Evolutionary conservation across 1,284 basidiomycete genomes (phyloP).

Genomic region (Ceratobasidium papillatum): DNA sequence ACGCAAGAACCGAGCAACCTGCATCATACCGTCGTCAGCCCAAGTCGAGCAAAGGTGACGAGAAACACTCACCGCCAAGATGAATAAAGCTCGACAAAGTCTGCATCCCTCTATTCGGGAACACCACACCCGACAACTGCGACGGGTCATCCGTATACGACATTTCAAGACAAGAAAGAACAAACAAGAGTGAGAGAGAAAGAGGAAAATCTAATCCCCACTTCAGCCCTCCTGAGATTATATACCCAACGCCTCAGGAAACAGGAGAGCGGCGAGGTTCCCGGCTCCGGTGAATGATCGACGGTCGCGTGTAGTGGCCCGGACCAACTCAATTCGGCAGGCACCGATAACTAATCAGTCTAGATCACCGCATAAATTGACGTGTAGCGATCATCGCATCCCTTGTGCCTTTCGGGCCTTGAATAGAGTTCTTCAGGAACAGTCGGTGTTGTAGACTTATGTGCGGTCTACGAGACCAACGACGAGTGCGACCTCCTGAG

Average conservation of each 20-base stretch:
- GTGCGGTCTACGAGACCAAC: neutral
- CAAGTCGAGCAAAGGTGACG: neutral
- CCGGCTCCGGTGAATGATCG: constrained; percentile 3
- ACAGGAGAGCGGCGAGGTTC: neutral
- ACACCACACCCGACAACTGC: constrained; percentile 43
- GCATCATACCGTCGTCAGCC: neutral
- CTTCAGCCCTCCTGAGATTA: neutral
- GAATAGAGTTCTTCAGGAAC: neutral
- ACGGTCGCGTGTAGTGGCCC: neutral
- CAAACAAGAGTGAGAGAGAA: neutral
- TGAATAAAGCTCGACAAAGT: constrained; percentile 49
- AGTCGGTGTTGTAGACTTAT: too few relatives aligned
- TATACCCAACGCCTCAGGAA: neutral
- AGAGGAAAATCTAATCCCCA: neutral
- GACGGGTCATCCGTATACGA: constrained; percentile 39
- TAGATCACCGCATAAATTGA: neutral
- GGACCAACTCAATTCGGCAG: constrained; percentile 5
- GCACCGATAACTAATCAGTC: neutral
- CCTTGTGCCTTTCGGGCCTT: constrained; percentile 3
- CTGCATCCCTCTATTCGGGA: constrained; percentile 48
- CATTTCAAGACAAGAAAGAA: constrained; percentile 40
- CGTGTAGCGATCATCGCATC: neutral
- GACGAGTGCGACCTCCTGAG: neutral
- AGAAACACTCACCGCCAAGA: constrained; percentile 46
- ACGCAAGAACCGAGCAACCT: constrained; percentile 51